These are phyloP conservation scores for Penicillium brevicompactum DNA, from an alignment of 2,329 filamentous ascomycete genomes.

Conservation along the genomic window DNA sequence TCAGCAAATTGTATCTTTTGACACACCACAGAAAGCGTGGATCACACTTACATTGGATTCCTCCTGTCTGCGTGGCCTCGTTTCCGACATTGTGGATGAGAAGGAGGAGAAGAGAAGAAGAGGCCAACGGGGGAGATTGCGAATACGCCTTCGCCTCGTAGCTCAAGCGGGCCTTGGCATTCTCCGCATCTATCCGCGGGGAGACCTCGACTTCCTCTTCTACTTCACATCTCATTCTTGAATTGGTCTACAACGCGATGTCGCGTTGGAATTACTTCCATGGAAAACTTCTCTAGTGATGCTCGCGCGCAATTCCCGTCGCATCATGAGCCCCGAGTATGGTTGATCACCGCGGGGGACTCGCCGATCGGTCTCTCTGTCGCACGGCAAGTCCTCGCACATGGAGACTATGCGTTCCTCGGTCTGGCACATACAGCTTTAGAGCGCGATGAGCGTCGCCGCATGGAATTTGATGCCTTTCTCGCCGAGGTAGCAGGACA, in stretches of 20 bases:
- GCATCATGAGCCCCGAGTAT: constrained; percentile 74
- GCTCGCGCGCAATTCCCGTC: constrained; percentile 56
- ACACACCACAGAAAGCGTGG: background rate
- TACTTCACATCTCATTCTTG: background rate
- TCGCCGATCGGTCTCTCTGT: constrained; percentile 83
- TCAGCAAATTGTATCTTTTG: constrained; percentile 19
- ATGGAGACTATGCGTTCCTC: constrained; percentile 87
- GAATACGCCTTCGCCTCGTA: constrained; percentile 7
- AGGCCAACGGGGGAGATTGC: constrained; percentile 11
- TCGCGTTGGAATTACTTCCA: constrained; percentile 27
- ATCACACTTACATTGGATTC: constrained; percentile 33
- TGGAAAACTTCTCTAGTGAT: constrained; percentile 40
- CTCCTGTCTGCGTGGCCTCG: constrained; percentile 39
- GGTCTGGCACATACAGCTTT: constrained; percentile 79
- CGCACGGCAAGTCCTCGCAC: constrained; percentile 77
- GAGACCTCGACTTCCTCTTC: background rate
- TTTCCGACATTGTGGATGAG: constrained; percentile 40
- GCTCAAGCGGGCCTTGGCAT: constrained; percentile 6
- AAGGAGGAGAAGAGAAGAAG: constrained; percentile 12
- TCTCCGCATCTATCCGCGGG: constrained; percentile 14
- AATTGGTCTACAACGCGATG: constrained; percentile 31
- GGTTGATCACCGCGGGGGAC: constrained; percentile 86
- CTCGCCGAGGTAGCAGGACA: constrained; percentile 63
- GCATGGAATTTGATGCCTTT: constrained; percentile 77
- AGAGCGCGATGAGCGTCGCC: constrained; percentile 70